Conservation (phyloP, 2,329 filamentous ascomycete genomes). For the Colletotrichum lini region DNA sequence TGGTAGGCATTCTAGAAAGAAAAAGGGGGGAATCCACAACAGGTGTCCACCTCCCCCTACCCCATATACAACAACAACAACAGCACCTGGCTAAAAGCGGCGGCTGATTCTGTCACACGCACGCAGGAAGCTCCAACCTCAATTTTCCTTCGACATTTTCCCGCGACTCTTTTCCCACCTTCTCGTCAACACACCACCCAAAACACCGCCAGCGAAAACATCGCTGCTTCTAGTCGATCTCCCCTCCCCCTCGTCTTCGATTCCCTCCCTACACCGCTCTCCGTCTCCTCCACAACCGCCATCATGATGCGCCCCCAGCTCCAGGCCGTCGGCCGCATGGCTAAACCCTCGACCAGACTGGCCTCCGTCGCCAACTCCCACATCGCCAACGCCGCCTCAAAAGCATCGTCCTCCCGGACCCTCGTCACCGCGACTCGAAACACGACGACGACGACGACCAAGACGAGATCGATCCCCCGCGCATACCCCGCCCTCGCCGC, state of each 20-base stretch:
- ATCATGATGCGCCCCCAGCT: conserved; percentile 40
- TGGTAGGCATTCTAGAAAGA: too few species aligned
- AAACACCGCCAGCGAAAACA: conserved; percentile 7
- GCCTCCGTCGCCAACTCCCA: conserved; percentile 24
- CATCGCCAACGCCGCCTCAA: conserved; percentile 31
- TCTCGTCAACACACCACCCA: conserved; percentile 13
- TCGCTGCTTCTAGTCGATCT: conserved; percentile 4
- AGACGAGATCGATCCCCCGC: conserved; percentile 15
- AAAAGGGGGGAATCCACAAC: not conserved
- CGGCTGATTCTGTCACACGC: conserved; percentile 34
- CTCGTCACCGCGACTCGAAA: conserved; percentile 9
- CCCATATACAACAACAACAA: not conserved
- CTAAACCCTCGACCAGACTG: conserved; percentile 30
- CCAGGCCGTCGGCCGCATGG: conserved; percentile 37
- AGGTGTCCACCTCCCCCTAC: too few species aligned
- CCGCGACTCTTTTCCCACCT: not conserved
- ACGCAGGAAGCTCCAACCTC: conserved; percentile 19
- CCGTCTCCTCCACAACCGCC: not conserved
- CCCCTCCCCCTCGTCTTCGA: too few species aligned
- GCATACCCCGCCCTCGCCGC: conserved; percentile 25
- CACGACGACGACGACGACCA: not conserved
- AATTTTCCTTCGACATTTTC: conserved; percentile 34
- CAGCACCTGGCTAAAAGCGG: conserved; percentile 15
- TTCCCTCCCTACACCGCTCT: not conserved
- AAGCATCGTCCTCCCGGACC: conserved; percentile 16